Percentiles rank a stretch among this genome's conserved stretches.
phyloP scores from a whole-genome alignment of 1,284 basidiomycete species.

The Volvariella surrecta region DNA sequence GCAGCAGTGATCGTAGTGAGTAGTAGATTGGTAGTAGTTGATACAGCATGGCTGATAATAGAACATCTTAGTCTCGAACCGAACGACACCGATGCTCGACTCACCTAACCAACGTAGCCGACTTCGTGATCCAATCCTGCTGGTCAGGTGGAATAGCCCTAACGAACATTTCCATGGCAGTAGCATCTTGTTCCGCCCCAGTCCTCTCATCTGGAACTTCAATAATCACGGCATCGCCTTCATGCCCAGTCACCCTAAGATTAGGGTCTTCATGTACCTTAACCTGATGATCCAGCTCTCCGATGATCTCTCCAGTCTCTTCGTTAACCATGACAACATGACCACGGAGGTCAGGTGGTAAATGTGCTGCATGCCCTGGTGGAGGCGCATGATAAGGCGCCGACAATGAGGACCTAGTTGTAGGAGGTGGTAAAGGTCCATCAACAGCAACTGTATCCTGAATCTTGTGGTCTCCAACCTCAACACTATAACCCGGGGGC shows the following conservation, averaged over 20 bases:
- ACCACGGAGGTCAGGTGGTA: slow-evolving; percentile 46
- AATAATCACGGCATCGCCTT: slow-evolving; percentile 63
- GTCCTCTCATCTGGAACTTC: slow-evolving; percentile 50
- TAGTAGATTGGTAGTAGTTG: slow-evolving; percentile 57
- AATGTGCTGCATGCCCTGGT: slow-evolving; percentile 8
- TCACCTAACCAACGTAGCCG: slow-evolving; percentile 63
- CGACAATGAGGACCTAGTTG: background rate
- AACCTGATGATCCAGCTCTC: slow-evolving; percentile 56
- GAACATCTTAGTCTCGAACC: background rate
- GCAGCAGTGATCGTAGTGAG: slow-evolving; percentile 54
- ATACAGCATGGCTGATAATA: slow-evolving; percentile 53
- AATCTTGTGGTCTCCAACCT: slow-evolving; percentile 10
- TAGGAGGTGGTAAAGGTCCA: slow-evolving; percentile 1
- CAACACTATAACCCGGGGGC: slow-evolving; percentile 7
- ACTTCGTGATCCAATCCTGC: slow-evolving; percentile 66
- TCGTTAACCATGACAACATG: slow-evolving; percentile 71
- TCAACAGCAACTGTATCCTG: slow-evolving; percentile 7
- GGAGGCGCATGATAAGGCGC: background rate
- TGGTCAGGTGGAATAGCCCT: slow-evolving; percentile 56
- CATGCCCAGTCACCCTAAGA: slow-evolving; percentile 36
- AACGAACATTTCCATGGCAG: slow-evolving; percentile 46
- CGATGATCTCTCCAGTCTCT: slow-evolving; percentile 66
- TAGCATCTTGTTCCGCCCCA: slow-evolving; percentile 28
- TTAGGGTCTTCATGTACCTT: slow-evolving; percentile 51
- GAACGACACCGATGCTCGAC: slow-evolving; percentile 12